A percentile compares a stretch with the other conserved stretches of the same genome.
phyloP scores from a whole-genome alignment of 805 yeast species.

The Saccharomycopsis sp. region DNA sequence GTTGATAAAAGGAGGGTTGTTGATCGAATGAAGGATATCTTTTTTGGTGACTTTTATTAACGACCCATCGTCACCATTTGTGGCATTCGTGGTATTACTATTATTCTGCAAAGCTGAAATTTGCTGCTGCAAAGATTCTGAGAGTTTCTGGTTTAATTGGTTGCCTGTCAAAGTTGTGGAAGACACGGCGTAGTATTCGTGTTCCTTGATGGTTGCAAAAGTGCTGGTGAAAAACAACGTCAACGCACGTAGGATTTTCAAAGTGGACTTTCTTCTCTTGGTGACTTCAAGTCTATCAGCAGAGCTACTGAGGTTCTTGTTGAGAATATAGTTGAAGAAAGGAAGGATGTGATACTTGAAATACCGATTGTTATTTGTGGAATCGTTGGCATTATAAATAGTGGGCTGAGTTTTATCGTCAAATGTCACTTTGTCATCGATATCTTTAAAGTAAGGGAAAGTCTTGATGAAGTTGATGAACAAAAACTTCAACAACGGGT shows the following conservation, averaged over 20 bases:
- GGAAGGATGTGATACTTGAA: conserved; percentile 78
- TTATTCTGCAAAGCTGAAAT: conserved; percentile 3
- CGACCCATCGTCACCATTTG: neutral
- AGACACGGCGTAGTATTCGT: conserved; percentile 32
- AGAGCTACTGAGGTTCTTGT: conserved; percentile 60
- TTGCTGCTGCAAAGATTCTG: conserved; percentile 3
- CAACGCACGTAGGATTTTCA: conserved; percentile 53
- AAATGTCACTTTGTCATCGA: conserved; percentile 10
- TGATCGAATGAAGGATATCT: conserved; percentile 1
- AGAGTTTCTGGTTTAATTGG: conserved; percentile 7
- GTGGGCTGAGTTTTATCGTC: neutral
- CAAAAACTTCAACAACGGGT: conserved; percentile 64
- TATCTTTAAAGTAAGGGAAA: conserved; percentile 56
- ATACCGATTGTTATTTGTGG: conserved; percentile 46
- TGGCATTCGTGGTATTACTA: neutral
- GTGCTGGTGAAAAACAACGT: conserved; percentile 69
- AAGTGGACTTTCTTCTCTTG: conserved; percentile 54
- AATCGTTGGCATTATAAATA: conserved; percentile 22
- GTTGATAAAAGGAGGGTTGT: conserved; percentile 6
- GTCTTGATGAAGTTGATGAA: conserved; percentile 53
- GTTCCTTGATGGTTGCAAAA: conserved; percentile 51
- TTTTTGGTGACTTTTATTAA: conserved; percentile 1
- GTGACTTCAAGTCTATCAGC: conserved; percentile 70
- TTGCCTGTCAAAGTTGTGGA: conserved; percentile 7
- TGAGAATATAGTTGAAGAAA: conserved; percentile 70